Percentiles rank a stretch among this genome's conserved stretches.
phyloP scores from a whole-genome alignment of 139 green algal species.

The Picochlorum sp. region DNA sequence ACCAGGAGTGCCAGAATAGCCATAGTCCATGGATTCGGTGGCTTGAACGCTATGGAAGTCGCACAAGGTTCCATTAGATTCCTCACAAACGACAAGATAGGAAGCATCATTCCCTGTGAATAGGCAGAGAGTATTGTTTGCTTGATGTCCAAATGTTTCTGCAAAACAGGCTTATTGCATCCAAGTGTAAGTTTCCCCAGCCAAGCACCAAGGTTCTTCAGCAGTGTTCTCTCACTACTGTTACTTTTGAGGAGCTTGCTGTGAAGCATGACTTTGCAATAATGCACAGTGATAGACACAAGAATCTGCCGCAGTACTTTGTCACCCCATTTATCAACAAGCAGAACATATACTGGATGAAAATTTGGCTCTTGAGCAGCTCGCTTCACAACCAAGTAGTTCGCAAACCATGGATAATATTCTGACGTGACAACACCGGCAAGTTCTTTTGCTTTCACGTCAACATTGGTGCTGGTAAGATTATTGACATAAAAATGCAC shows the following conservation, averaged over 20 bases:
- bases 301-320: conserved; percentile 55
- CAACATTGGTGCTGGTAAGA: conserved; percentile 72
- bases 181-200: conserved; percentile 87
- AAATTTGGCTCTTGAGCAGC: conserved; percentile 94
- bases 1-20: conserved; percentile 78
- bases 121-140: conserved; percentile 75
- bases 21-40: conserved; percentile 89
- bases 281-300: conserved; percentile 73
- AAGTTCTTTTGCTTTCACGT: conserved; percentile 70
- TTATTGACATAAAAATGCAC: conserved; percentile 97
- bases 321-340: conserved; percentile 64
- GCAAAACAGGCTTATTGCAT: conserved; percentile 73
- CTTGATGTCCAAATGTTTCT: conserved; percentile 79
- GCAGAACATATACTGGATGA: conserved; percentile 76
- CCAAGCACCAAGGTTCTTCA: conserved; percentile 96
- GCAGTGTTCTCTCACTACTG: conserved; percentile 79
- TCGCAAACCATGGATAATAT: conserved; percentile 83
- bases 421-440: conserved; percentile 41
- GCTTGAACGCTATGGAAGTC: conserved; percentile 70
- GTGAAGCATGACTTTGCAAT: conserved; percentile 76
- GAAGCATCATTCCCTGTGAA: conserved; percentile 75
- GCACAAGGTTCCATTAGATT: conserved; percentile 88
- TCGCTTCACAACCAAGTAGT: conserved; percentile 94
- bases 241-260: conserved; percentile 78
- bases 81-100: conserved; percentile 91